Evolutionary conservation across 305 asterid species (phyloP).

Genomic region (Andrographis paniculata): DNA sequence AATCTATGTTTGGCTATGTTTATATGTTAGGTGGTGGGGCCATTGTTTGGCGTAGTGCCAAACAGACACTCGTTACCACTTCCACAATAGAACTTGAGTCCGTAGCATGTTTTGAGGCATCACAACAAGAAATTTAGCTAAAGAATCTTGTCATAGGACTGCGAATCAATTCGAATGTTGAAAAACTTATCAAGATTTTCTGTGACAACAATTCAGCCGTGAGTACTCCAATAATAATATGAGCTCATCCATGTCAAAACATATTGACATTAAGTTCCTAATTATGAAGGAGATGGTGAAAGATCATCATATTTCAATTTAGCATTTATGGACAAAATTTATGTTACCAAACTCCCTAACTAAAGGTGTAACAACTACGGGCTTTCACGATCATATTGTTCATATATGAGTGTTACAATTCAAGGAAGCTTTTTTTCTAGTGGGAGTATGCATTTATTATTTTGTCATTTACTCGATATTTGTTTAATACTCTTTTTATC

Average conservation of each 20-base stretch:
- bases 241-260: conserved; percentile 3
- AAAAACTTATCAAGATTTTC: neutral
- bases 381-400: neutral
- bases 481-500: too few relatives aligned
- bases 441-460: neutral
- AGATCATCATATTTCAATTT: neutral
- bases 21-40: too few relatives aligned
- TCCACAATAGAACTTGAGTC: too few relatives aligned
- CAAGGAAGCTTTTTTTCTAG: neutral
- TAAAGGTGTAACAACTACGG: neutral
- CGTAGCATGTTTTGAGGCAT: too few relatives aligned
- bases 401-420: neutral
- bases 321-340: neutral
- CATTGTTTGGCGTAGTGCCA: too few relatives aligned
- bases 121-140: too few relatives aligned
- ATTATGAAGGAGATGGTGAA: neutral
- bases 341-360: neutral
- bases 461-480: too few relatives aligned
- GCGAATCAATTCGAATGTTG: neutral
- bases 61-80: too few relatives aligned
- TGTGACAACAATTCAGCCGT: neutral
- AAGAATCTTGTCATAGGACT: neutral
- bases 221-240: neutral
- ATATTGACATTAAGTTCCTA: conserved; percentile 1
- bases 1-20: too few relatives aligned